Base-by-base conservation (phyloP, 1,284 basidiomycete species). In the Schizophyllum commune region DNA sequence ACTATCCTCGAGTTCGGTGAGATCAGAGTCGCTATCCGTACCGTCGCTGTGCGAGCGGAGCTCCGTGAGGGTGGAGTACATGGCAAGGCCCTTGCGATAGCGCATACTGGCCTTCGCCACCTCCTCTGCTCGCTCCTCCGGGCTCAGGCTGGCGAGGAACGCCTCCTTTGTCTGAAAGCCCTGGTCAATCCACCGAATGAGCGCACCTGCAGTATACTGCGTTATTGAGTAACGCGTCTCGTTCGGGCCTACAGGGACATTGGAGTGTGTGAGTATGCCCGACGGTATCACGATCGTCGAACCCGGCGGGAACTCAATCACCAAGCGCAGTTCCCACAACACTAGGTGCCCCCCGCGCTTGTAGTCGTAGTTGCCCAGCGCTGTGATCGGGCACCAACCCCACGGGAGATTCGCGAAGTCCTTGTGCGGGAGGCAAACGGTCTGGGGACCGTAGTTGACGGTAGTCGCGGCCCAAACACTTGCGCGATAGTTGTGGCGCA, bases 181-280 rank as follows among this genome's bases (percentile, higher is more conserved):
- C 8, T 60, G 39, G 21, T 62, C 55, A 7, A 60, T 58, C 58
- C 56, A 60, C 6, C 58, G 58, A 33, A 62, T 59, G 3, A 62
- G 55, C 1, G 33, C 54, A 1, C 61, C 58, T 1, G 58, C 39
- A 0, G 58, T 20, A 22, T 52, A 62, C 27, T 62, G 61, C 39
- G 58, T 62, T 9, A 62, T 55, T 1, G 61, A 62, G 21, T 34
- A 34, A 1, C 61, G 54, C 1, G 13, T 21, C 55, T 62, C 61
- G 9, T 33, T n/a, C 1, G 5, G 20, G n/a, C 32, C 34, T 11
- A 62, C 57, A 1, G 61, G 54, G 19, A 55, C 55, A 55, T 62
- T 62, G 8, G 58, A 59, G 21, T 62, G 61, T 8, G 33, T 21
- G 5, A 58, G 32, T 6, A 34, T 20, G 15, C 27, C 58, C 4